phyloP scores from a whole-genome alignment of 331 rosid genomes.

The Malus hybrid region DNA sequence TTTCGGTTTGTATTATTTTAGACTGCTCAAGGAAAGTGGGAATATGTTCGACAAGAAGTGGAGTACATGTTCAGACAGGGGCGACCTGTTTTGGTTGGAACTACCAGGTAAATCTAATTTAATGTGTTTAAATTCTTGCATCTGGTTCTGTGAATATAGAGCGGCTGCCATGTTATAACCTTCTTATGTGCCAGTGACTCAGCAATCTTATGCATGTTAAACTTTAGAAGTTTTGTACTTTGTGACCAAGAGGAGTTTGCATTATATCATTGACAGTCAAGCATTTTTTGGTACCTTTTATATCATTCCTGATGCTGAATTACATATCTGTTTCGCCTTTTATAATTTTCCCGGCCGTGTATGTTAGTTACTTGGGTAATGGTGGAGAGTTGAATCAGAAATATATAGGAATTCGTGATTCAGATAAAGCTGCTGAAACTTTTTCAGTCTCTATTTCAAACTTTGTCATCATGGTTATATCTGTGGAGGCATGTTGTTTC shows the following conservation, averaged over 20 bases:
- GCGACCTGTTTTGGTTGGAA: conserved; percentile 94
- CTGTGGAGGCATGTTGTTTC: neutral
- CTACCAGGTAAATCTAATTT: conserved; percentile 61
- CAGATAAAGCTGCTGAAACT: neutral
- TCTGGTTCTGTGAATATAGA: neutral
- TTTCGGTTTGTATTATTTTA: conserved; percentile 25
- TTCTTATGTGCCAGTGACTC: neutral
- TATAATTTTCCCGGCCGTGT: neutral
- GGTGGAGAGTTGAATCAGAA: neutral
- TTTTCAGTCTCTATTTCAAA: neutral
- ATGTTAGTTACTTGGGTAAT: neutral
- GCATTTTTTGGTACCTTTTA: neutral
- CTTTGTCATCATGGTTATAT: neutral
- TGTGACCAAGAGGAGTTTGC: neutral
- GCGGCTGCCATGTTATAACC: neutral
- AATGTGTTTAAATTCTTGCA: neutral
- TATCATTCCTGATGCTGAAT: neutral
- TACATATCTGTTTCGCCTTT: neutral
- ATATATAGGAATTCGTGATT: neutral
- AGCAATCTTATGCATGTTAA: neutral
- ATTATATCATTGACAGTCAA: neutral
- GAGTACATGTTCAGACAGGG: conserved; percentile 86
- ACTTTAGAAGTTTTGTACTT: neutral
- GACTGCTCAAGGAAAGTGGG: conserved; percentile 98
- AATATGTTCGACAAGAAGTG: conserved; percentile 85